These are phyloP conservation scores for Botryotinia narcissicola DNA, from an alignment of 2,329 filamentous ascomycete genomes.

Conservation along the genomic window DNA sequence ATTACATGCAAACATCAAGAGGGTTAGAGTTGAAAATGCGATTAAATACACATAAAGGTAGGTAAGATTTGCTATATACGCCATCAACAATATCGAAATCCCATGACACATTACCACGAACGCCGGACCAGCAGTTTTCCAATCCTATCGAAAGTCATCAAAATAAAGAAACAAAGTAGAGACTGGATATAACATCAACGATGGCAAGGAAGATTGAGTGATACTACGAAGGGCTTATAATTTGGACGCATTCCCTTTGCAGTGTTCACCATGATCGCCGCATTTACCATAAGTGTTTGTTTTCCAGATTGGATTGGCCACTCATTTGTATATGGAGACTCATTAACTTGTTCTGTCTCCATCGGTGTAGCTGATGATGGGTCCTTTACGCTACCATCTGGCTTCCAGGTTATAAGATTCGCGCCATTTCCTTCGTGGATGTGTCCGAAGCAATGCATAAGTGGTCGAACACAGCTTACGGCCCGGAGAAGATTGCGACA, in stretches of 20 bases:
- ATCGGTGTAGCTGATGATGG: conserved; percentile 36
- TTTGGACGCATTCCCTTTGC: conserved; percentile 26
- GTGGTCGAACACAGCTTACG: conserved; percentile 45
- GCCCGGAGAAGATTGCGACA: conserved; percentile 48
- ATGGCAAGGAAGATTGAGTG: conserved; percentile 23
- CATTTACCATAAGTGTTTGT: conserved; percentile 61
- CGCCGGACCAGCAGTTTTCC: neutral
- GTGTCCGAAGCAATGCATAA: conserved; percentile 57
- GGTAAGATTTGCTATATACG: neutral
- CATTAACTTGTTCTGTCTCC: conserved; percentile 40
- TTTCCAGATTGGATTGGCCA: conserved; percentile 39
- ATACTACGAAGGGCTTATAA: conserved; percentile 31
- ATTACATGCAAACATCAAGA: neutral
- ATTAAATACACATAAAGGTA: neutral
- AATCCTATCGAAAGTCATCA: neutral
- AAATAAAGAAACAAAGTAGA: neutral
- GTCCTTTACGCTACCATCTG: conserved; percentile 32
- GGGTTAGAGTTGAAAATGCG: neutral
- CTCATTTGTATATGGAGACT: conserved; percentile 40
- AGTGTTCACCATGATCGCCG: conserved; percentile 45
- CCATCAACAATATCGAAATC: neutral
- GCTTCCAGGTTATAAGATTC: conserved; percentile 51
- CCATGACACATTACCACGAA: neutral
- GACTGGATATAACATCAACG: neutral
- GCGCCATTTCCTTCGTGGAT: conserved; percentile 60